Evolutionary conservation across 495 filamentous ascomycete species (phyloP), one percentile per base, ranked within the genome.

Genomic region (Clavariopsis aquatica): DNA sequence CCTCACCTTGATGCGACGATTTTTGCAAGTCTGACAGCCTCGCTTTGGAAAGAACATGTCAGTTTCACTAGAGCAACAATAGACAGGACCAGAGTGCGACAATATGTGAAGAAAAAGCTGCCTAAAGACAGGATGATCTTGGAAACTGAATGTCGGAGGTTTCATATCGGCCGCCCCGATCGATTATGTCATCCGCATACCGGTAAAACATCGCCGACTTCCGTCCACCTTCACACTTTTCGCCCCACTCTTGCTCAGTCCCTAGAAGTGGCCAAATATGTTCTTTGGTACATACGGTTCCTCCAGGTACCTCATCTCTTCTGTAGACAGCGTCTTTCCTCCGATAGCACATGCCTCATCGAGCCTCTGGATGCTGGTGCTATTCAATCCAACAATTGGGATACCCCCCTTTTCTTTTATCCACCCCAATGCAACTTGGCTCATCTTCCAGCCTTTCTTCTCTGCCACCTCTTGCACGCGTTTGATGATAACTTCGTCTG

Each of bases 221-320:
- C 31, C 45, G 8, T 36, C 31, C 31, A 36, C 13, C 31, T 13
- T 13, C 31, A 36, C 6, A 36, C 31, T 36, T 6, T 13, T 36
- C 31, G n/a, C n/a, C n/a, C n/a, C n/a, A n/a, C 31, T 36, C 31
- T 13, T 36, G 6, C 31, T 36, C 15, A 9, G n/a, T 6, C 38
- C 15, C 4, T 7, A 43, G n/a, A 7, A 58, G 15, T 58, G 55
- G 23, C 55, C 55, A 27, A 15, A 24, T 19, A 72, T 54, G 23
- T 38, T 51, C 41, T 66, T 60, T 4, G 70, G 59, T 31, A 63
- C 36, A 49, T 74, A 74, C 26, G 61, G 60, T 64, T 75, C 72
- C 60, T 73, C 71, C n/a, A 75, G 49, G 58, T 70, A 75, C 66
- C 70, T 75, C 46, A 55, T 52, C 61, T 75, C 72, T 47, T 75